Conservation (phyloP, 164 flowering plant species). For the Kingdonia uniflora region DNA sequence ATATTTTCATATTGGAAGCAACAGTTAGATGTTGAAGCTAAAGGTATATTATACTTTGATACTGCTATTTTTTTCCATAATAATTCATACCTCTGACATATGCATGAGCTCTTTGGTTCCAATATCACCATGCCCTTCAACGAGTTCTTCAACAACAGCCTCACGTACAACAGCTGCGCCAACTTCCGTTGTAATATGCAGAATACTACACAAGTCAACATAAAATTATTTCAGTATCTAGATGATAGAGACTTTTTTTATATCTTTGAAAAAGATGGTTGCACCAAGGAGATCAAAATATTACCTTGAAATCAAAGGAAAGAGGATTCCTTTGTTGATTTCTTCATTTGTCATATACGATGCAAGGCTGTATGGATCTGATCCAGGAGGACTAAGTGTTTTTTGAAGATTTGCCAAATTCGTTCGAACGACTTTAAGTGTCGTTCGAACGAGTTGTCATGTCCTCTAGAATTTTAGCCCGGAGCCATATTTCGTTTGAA, state of each 20-base stretch:
- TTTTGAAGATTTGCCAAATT: too few species aligned
- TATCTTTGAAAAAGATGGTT: not conserved
- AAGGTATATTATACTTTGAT: too few species aligned
- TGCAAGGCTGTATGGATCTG: constrained; percentile 76
- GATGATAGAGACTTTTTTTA: not conserved
- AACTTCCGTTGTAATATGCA: constrained; percentile 86
- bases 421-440: too few species aligned
- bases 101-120: constrained; percentile 59
- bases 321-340: constrained; percentile 63
- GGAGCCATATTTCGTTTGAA: too few species aligned
- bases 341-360: constrained; percentile 91
- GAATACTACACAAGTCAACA: constrained; percentile 42
- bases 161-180: constrained; percentile 84
- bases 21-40: too few species aligned
- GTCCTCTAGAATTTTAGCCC: too few species aligned
- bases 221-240: not conserved
- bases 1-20: not conserved
- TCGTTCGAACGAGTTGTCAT: too few species aligned
- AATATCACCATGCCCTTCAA: constrained; percentile 82
- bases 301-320: constrained; percentile 77
- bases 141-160: constrained; percentile 74
- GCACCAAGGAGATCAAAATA: not conserved
- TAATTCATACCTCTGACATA: constrained; percentile 65
- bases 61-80: too few species aligned
- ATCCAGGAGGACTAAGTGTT: too few species aligned